These are phyloP conservation scores for Colletotrichum sp. DNA, from an alignment of 2,329 filamentous ascomycete genomes.

Conservation along the genomic window DNA sequence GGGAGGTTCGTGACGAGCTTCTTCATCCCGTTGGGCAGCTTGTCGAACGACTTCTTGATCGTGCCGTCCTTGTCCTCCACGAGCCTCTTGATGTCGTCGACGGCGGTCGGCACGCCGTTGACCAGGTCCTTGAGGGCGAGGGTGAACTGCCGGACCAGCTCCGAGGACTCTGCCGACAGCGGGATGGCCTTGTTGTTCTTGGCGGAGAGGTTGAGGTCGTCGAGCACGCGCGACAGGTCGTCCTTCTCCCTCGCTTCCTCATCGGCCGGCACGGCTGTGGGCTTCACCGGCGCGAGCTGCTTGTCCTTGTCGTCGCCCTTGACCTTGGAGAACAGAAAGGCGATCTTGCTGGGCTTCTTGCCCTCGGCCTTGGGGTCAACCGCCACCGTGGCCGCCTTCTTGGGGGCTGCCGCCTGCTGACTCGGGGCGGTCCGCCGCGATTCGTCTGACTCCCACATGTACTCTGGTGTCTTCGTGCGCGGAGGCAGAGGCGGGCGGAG, in stretches of 20 bases:
- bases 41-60: constrained; percentile 65
- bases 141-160: constrained; percentile 84
- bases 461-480: constrained; percentile 53
- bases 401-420: constrained; percentile 19
- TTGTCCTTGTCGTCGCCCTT: constrained; percentile 44
- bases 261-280: constrained; percentile 41
- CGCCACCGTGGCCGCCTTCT: constrained; percentile 29
- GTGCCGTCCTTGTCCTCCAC: constrained; percentile 66
- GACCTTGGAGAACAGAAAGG: constrained; percentile 36
- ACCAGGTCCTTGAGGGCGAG: constrained; percentile 90
- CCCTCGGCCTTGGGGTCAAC: constrained; percentile 32
- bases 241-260: constrained; percentile 61
- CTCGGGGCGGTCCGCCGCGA: constrained; percentile 2
- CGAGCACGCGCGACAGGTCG: constrained; percentile 81
- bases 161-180: constrained; percentile 82
- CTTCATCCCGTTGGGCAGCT: constrained; percentile 80
- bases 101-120: constrained; percentile 92
- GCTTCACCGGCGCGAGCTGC: constrained; percentile 31
- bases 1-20: constrained; percentile 87
- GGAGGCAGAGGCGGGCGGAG: constrained; percentile 61
- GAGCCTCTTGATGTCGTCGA: constrained; percentile 77
- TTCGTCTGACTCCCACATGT: constrained; percentile 48
- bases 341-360: constrained; percentile 36
- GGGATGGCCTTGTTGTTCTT: constrained; percentile 87
- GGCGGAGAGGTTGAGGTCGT: constrained; percentile 82